A percentile compares a stretch with the other conserved stretches of the same genome.
Conservation (phyloP, 2,329 filamentous ascomycete species). For the Aspergillus sp. region DNA sequence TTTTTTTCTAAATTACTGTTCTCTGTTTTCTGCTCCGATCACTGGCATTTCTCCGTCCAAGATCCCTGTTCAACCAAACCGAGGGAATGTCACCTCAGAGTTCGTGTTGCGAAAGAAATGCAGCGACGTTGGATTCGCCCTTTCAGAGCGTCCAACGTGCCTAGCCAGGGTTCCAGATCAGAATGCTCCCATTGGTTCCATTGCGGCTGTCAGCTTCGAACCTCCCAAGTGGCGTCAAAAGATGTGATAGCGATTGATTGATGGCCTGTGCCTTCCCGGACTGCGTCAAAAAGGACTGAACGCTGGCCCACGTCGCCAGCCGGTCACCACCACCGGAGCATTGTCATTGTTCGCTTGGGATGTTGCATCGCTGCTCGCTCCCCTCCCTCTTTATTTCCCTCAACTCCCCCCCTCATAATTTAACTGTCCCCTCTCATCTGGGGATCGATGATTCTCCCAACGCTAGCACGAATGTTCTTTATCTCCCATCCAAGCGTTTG, state of each 20-base stretch:
- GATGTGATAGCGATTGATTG: constrained; percentile 25
- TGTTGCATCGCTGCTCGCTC: constrained; percentile 7
- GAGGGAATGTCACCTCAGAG: background rate
- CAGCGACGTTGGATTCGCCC: constrained; percentile 14
- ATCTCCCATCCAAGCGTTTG: background rate
- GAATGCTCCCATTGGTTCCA: constrained; percentile 23
- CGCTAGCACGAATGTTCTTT: background rate
- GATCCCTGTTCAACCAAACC: background rate
- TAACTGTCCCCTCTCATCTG: constrained; percentile 13
- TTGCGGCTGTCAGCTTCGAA: constrained; percentile 22
- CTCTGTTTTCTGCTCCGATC: background rate
- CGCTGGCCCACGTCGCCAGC: constrained; percentile 21
- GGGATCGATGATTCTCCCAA: constrained; percentile 1
- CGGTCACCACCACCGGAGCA: constrained; percentile 7
- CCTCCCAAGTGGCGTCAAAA: constrained; percentile 27
- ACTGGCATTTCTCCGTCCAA: background rate
- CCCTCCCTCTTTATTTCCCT: constrained; percentile 1
- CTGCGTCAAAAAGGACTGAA: constrained; percentile 22
- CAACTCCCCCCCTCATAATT: constrained; percentile 12
- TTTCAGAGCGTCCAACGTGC: constrained; percentile 4
- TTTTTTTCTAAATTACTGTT: background rate
- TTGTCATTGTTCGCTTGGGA: constrained; percentile 9
- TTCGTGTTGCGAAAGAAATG: constrained; percentile 4
- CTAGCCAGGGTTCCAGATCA: constrained; percentile 11
- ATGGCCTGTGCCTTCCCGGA: constrained; percentile 31